Percentiles rank a stretch among this genome's conserved stretches.
Evolutionary conservation across 495 filamentous ascomycete species (phyloP).

Genomic region (Podospora comata): DNA sequence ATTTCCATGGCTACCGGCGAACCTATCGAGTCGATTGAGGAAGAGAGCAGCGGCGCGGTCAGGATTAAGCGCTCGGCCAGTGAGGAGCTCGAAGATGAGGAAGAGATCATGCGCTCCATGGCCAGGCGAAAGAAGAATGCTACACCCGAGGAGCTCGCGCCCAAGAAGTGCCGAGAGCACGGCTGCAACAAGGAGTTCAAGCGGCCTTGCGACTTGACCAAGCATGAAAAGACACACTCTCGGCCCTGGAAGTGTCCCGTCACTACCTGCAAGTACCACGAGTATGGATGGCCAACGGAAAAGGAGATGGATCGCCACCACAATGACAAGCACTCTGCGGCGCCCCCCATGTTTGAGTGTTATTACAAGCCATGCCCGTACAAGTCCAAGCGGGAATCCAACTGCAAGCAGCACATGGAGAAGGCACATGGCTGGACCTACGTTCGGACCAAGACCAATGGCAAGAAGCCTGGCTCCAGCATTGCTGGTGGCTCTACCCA

Average conservation of each 20-base stretch:
- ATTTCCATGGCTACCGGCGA: conserved; percentile 68
- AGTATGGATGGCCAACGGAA: conserved; percentile 90
- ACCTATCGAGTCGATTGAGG: conserved; percentile 46
- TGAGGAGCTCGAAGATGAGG: conserved; percentile 61
- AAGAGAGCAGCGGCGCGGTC: conserved; percentile 42
- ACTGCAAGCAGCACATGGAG: conserved; percentile 99
- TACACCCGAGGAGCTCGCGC: conserved; percentile 66
- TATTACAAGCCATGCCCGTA: conserved; percentile 84
- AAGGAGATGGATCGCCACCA: conserved; percentile 94
- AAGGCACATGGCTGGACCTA: conserved; percentile 92
- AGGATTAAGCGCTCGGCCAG: conserved; percentile 61
- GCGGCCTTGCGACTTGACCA: conserved; percentile 84
- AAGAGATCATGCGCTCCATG: conserved; percentile 81
- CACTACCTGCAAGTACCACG: conserved; percentile 76
- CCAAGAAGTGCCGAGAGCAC: conserved; percentile 62
- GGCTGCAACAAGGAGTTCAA: conserved; percentile 88
- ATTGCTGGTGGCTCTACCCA: conserved; percentile 35
- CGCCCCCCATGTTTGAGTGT: conserved; percentile 75
- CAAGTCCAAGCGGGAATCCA: conserved; percentile 91
- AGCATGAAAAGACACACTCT: conserved; percentile 96
- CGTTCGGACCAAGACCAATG: conserved; percentile 84
- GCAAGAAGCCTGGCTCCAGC: conserved; percentile 48
- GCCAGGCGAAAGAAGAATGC: conserved; percentile 80
- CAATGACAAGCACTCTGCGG: conserved; percentile 89
- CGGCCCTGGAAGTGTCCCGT: conserved; percentile 91